Conservation (phyloP, 1,284 basidiomycete genomes). For the Leccinum solheimii region DNA sequence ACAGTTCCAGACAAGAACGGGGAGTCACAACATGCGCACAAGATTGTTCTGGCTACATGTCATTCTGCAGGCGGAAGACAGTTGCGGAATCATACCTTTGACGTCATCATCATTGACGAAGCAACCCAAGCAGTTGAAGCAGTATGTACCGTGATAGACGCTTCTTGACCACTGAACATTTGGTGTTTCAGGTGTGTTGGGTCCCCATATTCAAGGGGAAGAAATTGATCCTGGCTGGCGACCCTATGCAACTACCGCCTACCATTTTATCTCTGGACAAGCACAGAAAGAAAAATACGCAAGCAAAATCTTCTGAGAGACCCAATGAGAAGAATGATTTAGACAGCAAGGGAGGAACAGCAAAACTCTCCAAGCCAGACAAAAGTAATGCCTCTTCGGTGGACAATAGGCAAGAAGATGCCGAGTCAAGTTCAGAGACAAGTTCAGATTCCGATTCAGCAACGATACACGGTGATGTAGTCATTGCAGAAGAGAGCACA, state of each 20-base stretch:
- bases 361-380: slow-evolving; percentile 1
- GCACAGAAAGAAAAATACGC: slow-evolving; percentile 33
- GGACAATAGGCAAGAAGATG: slow-evolving; percentile 2
- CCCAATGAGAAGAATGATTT: slow-evolving; percentile 3
- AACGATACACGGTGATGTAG: slow-evolving; percentile 22
- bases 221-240: slow-evolving; percentile 87
- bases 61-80: slow-evolving; percentile 87
- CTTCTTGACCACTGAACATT: not conserved
- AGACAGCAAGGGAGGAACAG: slow-evolving; percentile 1
- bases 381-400: not conserved
- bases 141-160: slow-evolving; percentile 42
- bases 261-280: slow-evolving; percentile 75
- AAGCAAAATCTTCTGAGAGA: slow-evolving; percentile 10
- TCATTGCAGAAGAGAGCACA: slow-evolving; percentile 22
- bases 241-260: slow-evolving; percentile 91
- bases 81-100: slow-evolving; percentile 75
- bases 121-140: slow-evolving; percentile 97
- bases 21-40: not conserved
- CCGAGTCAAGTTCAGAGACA: slow-evolving; percentile 10
- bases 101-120: slow-evolving; percentile 94
- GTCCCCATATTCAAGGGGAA: slow-evolving; percentile 89
- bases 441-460: slow-evolving; percentile 20
- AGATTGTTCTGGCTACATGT: slow-evolving; percentile 91
- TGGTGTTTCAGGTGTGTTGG: slow-evolving; percentile 80
- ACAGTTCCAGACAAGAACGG: slow-evolving; percentile 49